These are phyloP conservation scores for Fusarium chaquense DNA, from an alignment of 2,329 filamentous ascomycete species.

Conservation along the genomic window DNA sequence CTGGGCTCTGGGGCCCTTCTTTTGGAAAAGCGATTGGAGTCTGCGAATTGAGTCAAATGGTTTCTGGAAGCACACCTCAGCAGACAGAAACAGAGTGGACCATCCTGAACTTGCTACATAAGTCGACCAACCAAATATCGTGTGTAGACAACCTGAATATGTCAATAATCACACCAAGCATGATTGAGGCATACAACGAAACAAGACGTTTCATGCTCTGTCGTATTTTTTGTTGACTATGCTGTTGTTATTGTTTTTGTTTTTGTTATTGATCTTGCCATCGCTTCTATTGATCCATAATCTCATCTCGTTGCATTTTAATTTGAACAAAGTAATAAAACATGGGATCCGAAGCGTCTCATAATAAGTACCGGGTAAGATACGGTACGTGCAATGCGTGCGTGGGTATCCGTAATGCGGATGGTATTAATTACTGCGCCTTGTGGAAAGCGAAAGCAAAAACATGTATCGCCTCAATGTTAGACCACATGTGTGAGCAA, in stretches of 20 bases:
- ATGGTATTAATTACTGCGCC: slow-evolving; percentile 17
- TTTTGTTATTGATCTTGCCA: slow-evolving; percentile 6
- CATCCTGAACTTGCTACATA: slow-evolving; percentile 25
- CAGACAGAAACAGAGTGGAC: slow-evolving; percentile 19
- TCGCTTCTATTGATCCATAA: slow-evolving; percentile 14
- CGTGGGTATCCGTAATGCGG: slow-evolving; percentile 22
- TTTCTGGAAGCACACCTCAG: slow-evolving; percentile 48
- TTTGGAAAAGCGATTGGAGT: not conserved
- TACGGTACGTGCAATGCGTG: not conserved
- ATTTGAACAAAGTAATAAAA: slow-evolving; percentile 26
- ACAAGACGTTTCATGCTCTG: slow-evolving; percentile 23
- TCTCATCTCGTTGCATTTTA: slow-evolving; percentile 15
- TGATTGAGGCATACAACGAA: slow-evolving; percentile 24
- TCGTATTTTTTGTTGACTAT: slow-evolving; percentile 28
- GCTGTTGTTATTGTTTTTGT: slow-evolving; percentile 14
- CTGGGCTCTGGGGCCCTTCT: slow-evolving; percentile 4
- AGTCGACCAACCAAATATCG: slow-evolving; percentile 34
- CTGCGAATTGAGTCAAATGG: slow-evolving; percentile 25
- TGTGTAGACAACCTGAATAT: slow-evolving; percentile 14
- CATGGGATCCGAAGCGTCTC: slow-evolving; percentile 14
- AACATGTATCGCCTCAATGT: slow-evolving; percentile 6
- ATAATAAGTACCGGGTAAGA: not conserved
- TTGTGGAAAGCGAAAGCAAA: slow-evolving; percentile 1
- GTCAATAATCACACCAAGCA: not conserved
- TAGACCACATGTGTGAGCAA: slow-evolving; percentile 3